These are phyloP conservation scores for Yarrowia sp. DNA, from an alignment of 805 yeast species.

Conservation along the genomic window DNA sequence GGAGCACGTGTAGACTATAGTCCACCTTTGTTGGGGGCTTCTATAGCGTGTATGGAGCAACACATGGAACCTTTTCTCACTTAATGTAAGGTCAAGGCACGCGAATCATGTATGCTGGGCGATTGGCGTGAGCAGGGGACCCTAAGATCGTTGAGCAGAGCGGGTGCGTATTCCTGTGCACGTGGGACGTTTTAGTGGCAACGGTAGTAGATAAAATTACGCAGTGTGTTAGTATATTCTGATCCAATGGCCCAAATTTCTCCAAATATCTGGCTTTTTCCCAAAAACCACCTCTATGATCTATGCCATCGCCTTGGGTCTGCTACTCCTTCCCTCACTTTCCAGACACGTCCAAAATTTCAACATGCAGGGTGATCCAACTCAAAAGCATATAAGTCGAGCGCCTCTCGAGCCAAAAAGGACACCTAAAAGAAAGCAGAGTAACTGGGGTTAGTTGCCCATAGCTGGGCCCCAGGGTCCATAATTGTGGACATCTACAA, in stretches of 20 bases:
- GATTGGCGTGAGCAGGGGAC: neutral
- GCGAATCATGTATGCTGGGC: constrained; percentile 4
- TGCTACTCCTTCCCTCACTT: constrained; percentile 5
- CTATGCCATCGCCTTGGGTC: neutral
- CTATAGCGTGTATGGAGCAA: neutral
- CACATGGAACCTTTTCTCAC: neutral
- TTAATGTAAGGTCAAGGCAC: constrained; percentile 22
- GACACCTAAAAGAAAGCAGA: constrained; percentile 3
- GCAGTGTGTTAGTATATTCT: neutral
- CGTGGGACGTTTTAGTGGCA: neutral
- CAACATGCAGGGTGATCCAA: constrained; percentile 25
- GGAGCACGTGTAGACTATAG: neutral
- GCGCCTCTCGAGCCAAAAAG: constrained; percentile 18
- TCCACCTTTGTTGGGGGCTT: neutral
- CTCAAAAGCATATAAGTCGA: constrained; percentile 15
- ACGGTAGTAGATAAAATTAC: neutral
- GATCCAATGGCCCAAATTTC: no score
- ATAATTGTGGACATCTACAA: neutral
- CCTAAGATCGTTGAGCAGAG: neutral
- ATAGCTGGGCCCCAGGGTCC: no score
- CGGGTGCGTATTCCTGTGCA: no score
- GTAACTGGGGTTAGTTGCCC: no score
- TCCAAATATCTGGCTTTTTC: no score
- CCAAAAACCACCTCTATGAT: neutral
- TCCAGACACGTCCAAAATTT: constrained; percentile 21